phyloP scores from a whole-genome alignment of 441 rosid species.

The Kokia cookei region DNA sequence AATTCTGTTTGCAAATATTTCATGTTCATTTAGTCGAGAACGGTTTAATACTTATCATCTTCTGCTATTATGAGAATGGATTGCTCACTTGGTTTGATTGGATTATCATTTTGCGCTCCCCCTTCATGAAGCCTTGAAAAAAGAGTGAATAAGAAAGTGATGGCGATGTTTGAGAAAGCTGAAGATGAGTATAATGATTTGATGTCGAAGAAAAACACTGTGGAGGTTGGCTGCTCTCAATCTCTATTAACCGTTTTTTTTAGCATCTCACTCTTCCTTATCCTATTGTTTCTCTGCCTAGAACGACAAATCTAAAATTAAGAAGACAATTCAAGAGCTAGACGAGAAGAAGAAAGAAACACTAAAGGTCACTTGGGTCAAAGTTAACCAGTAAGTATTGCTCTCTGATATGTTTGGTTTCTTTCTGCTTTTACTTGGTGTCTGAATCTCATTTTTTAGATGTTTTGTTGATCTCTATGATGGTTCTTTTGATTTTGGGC shows the following conservation, averaged over 20 bases:
- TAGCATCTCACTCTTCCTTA: constrained; percentile 14
- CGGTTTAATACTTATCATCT: not conserved
- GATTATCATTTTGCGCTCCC: constrained; percentile 9
- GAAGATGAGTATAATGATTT: constrained; percentile 96
- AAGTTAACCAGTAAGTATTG: constrained; percentile 76
- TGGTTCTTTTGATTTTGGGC: constrained; percentile 1
- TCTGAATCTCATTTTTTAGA: not conserved
- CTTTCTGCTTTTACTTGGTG: not conserved
- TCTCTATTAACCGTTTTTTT: constrained; percentile 8
- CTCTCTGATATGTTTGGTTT: not conserved
- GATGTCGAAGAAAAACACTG: constrained; percentile 89
- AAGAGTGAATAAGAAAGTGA: constrained; percentile 98
- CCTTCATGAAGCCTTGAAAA: constrained; percentile 73
- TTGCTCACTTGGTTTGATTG: constrained; percentile 9
- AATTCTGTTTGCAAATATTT: not conserved
- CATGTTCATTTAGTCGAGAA: constrained; percentile 3
- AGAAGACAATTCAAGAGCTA: constrained; percentile 94
- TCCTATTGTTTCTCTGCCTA: constrained; percentile 18
- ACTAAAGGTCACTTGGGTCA: constrained; percentile 95
- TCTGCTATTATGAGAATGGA: constrained; percentile 8
- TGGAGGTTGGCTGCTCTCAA: constrained; percentile 57
- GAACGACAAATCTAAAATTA: constrained; percentile 95
- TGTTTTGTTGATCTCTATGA: not conserved
- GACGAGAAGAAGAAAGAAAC: constrained; percentile 99
- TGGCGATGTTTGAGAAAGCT: constrained; percentile 99